Evolutionary conservation across 805 yeast species (phyloP).

Genomic region (Danielozyma ontarioensis): DNA sequence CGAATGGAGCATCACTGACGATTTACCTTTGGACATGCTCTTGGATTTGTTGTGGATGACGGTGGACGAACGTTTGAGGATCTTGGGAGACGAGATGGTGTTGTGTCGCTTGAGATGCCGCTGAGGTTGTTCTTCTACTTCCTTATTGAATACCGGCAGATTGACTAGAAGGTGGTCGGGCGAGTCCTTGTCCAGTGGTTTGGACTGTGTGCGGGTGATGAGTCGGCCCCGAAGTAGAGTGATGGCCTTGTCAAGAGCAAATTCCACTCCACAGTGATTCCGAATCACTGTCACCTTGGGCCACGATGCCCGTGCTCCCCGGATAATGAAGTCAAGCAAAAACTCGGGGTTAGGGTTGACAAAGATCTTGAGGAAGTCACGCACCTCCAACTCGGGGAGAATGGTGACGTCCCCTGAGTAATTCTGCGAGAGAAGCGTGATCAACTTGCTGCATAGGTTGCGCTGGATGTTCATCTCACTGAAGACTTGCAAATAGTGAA

Average conservation of each 20-base stretch:
- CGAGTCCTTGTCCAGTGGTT: neutral
- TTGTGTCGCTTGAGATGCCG: slow-evolving; percentile 24
- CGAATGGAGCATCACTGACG: neutral
- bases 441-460: slow-evolving; percentile 65
- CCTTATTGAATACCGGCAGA: slow-evolving; percentile 15
- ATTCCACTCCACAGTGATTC: slow-evolving; percentile 88
- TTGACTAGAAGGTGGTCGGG: slow-evolving; percentile 11
- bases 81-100: slow-evolving; percentile 3
- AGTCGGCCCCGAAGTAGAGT: slow-evolving; percentile 58
- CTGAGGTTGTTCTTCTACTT: neutral
- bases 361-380: slow-evolving; percentile 59
- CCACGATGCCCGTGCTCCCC: slow-evolving; percentile 94
- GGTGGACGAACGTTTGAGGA: too few species aligned
- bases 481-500: slow-evolving; percentile 69
- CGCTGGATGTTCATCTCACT: slow-evolving; percentile 74
- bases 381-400: slow-evolving; percentile 63
- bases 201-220: slow-evolving; percentile 23
- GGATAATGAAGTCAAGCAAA: slow-evolving; percentile 57
- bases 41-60: neutral
- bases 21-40: neutral
- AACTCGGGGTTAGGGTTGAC: slow-evolving; percentile 80
- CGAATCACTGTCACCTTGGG: slow-evolving; percentile 80
- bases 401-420: slow-evolving; percentile 95
- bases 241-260: slow-evolving; percentile 78
- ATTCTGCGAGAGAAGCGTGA: slow-evolving; percentile 75